Base-by-base conservation (phyloP, 345 rosid species). In the Gossypium australe region DNA sequence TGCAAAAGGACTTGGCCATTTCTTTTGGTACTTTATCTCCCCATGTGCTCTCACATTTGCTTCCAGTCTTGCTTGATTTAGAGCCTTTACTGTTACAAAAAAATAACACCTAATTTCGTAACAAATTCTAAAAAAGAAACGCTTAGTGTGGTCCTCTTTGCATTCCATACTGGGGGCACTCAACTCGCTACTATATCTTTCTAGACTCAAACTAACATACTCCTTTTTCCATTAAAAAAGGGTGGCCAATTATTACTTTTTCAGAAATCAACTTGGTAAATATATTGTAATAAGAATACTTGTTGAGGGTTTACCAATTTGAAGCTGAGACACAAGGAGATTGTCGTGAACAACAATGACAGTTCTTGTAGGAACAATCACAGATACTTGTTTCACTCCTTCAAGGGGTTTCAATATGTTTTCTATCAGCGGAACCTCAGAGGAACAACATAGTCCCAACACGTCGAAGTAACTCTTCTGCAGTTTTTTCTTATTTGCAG, bases 1-100 rank as follows among this genome's bases (percentile, higher is more conserved):
- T 17, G 92, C 92, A 52, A 80, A 89, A 7, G 92, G 96, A 43
- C 96, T 93, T 41, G 99, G 99, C 99, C 96, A 91, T 85, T 89
- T 93, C 67, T 88, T 87, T 64, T 80, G 79, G 71, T 79, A 82
- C 60, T 78, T 79, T 1, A 77, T 78, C 14, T 79, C 89, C 72
- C 97, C 99, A n/a, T 79, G 60, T 11, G 78, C 83, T 70, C 88
- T 89, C 48, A 91, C 85, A 59, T 86, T 89, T 22, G 99, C 99
- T 71, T 95, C 99, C 29, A 95, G 53, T 61, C 94, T 78, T 43
- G 91, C 98, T 79, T 85, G 88, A 77, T 95, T 95, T 7, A 95
- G 79, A 18, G 94, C 98, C 78, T 90, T 89, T 2, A 87, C 99
- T 95, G 90, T 18, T 38, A 13, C 0, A 25, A 47, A 22, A 41